phyloP scores from a whole-genome alignment of 2,329 filamentous ascomycete genomes.

The Pyricularia pennisetigena region DNA sequence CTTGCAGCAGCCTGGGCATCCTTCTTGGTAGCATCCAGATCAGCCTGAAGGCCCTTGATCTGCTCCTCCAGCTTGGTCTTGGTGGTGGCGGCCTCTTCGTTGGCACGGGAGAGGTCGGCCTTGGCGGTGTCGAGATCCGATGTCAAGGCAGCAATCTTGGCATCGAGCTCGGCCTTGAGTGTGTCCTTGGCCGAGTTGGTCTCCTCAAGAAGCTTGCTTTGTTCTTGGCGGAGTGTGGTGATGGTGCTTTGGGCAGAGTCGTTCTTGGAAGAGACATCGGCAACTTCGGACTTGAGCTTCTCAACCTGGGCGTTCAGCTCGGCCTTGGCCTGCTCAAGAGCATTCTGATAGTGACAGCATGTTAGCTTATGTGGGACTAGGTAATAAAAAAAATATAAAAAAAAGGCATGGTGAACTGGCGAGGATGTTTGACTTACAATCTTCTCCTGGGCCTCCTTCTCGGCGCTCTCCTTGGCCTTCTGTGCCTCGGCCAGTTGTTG shows the following conservation, averaged over 20 bases:
- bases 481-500: slow-evolving; percentile 1
- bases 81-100: background rate
- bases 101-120: slow-evolving; percentile 3
- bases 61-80: slow-evolving; percentile 5
- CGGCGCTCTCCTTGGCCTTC: slow-evolving; percentile 4
- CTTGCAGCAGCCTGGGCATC: slow-evolving; percentile 5
- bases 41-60: slow-evolving; percentile 3
- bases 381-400: too few species aligned
- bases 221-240: slow-evolving; percentile 5
- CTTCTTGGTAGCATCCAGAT: slow-evolving; percentile 5
- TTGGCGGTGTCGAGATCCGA: slow-evolving; percentile 2
- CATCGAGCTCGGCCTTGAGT: slow-evolving; percentile 4
- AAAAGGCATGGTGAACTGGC: background rate
- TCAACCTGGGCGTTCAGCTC: slow-evolving; percentile 5
- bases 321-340: slow-evolving; percentile 3
- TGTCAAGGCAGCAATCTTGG: slow-evolving; percentile 5
- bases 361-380: background rate
- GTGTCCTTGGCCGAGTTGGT: slow-evolving; percentile 2
- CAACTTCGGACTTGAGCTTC: slow-evolving; percentile 6
- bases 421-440: background rate
- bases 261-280: slow-evolving; percentile 5
- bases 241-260: slow-evolving; percentile 6
- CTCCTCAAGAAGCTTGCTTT: slow-evolving; percentile 5
- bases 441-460: slow-evolving; percentile 4
- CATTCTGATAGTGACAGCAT: background rate